A percentile compares a stretch with the other conserved stretches of the same genome.
Conservation (phyloP, 139 green algal species). For the Marvania coccoides region DNA sequence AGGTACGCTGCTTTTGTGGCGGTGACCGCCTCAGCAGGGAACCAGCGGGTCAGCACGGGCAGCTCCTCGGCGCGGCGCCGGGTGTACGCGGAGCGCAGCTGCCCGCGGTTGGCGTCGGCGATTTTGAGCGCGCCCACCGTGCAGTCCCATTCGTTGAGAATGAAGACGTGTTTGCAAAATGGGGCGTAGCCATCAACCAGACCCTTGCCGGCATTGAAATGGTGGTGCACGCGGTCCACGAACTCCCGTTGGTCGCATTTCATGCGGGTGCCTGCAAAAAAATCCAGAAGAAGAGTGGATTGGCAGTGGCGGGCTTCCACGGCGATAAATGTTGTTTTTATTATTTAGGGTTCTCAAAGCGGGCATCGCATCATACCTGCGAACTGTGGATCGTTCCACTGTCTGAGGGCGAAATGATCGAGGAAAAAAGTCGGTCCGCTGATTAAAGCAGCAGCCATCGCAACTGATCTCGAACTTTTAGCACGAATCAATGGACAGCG, state of each 20-base stretch:
- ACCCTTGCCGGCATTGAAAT: constrained; percentile 17
- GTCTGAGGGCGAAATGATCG: constrained; percentile 70
- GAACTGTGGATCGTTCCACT: constrained; percentile 77
- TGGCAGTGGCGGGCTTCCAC: too few relatives aligned
- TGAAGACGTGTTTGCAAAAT: constrained; percentile 95
- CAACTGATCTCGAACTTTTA: background rate
- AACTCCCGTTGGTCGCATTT: constrained; percentile 38
- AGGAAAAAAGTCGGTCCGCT: constrained; percentile 66
- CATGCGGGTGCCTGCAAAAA: constrained; percentile 8
- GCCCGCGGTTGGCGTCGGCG: constrained; percentile 60
- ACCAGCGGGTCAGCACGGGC: constrained; percentile 71
- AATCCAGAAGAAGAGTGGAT: background rate
- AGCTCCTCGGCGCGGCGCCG: constrained; percentile 72
- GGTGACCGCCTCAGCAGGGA: constrained; percentile 41
- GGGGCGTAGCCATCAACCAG: constrained; percentile 86
- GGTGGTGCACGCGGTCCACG: constrained; percentile 47
- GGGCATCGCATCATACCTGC: constrained; percentile 46
- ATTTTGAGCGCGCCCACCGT: constrained; percentile 60
- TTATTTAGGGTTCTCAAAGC: background rate
- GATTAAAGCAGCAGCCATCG: constrained; percentile 7
- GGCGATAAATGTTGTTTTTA: background rate
- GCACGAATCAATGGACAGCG: too few relatives aligned
- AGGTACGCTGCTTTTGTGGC: constrained; percentile 63
- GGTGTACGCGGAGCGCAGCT: constrained; percentile 69
- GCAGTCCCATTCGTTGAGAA: constrained; percentile 75